Base-by-base conservation (phyloP, 139 green algal genomes). In the Asterochloris erici region DNA sequence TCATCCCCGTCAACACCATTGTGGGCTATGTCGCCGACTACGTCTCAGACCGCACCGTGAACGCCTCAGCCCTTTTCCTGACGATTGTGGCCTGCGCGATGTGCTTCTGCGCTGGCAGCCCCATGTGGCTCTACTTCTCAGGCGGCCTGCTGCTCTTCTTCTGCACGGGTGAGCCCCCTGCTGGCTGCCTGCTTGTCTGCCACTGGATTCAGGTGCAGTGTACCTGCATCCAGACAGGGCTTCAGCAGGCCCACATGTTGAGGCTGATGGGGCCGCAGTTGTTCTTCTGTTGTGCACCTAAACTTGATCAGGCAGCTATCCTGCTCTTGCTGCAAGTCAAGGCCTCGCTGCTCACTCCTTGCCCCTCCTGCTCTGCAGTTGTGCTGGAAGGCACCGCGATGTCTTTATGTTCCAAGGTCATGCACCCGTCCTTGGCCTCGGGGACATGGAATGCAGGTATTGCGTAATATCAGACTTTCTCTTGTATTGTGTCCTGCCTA, bases 371-470 rank as follows among this genome's bases (percentile, higher is more conserved):
- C 38, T 54, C 38, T 54, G 38, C 38, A 24, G 63, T 81, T n/a
- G 69, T 81, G 26, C 28, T 81, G 12, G 77, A 81, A 21, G 77
- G 77, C 12, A 63, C 77, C 23, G 63, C 24, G 0, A 81, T 81
- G 77, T 73, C 61, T 27, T 4, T 81, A n/a, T 73, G 73, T 62
- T 73, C 61, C 27, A 81, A 81, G 63, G 69, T 81, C 62, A 80
- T 80, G 76, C 76, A 80, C 47, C 76, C 76, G n/a, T 70, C 60
- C 24, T 80, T 80, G 60, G 76, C 76, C 47, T n/a, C 14, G 24
- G 76, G 76, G 23, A 80, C 76, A 13, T 80, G 76, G 76, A 80
- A 80, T 78, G 79, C 79, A 69, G 79, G 79, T 54, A 54, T 10
- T 54, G 38, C 38, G 38, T 6, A 54, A 2, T 6, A 6, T 10